phyloP scores from a whole-genome alignment of 1,139 yeast genomes.

The Scheffersomyces quercinus region DNA sequence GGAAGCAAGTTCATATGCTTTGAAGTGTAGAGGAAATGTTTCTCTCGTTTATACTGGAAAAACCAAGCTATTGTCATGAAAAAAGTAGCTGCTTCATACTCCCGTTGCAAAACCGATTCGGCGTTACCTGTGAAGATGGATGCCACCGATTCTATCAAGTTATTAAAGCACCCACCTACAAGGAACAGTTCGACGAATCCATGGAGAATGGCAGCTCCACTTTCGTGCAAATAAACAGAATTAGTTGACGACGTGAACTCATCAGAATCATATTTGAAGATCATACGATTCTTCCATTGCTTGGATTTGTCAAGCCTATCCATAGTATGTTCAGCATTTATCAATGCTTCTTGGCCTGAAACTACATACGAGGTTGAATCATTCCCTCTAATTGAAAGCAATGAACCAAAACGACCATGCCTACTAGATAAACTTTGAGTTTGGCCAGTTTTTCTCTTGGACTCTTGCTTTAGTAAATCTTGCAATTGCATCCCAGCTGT shows the following conservation, averaged over 20 bases:
- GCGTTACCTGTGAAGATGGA: constrained; percentile 41
- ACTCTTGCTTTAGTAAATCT: constrained; percentile 60
- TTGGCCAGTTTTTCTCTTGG: constrained; percentile 49
- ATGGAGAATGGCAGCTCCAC: constrained; percentile 27
- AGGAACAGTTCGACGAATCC: constrained; percentile 58
- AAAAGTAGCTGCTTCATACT: constrained; percentile 47
- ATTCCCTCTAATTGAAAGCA: constrained; percentile 65
- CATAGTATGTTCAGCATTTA: constrained; percentile 41
- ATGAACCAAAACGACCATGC: constrained; percentile 90
- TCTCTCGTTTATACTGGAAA: constrained; percentile 36
- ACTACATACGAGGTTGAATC: constrained; percentile 60
- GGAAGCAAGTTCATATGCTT: background rate
- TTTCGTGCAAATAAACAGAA: constrained; percentile 7
- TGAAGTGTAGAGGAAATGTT: background rate
- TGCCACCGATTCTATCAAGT: constrained; percentile 54
- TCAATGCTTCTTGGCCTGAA: constrained; percentile 73
- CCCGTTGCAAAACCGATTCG: constrained; percentile 38
- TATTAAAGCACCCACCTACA: constrained; percentile 75
- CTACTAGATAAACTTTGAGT: constrained; percentile 62
- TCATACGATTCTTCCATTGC: constrained; percentile 56
- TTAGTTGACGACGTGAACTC: constrained; percentile 25
- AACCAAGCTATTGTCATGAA: constrained; percentile 76
- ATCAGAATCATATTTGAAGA: constrained; percentile 48
- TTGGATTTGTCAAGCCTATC: constrained; percentile 66
- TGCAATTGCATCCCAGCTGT: constrained; percentile 45